Evolutionary conservation across 257 asterid species (phyloP), one percentile per base, ranked within the genome.

Genomic region (Vinca minor): DNA sequence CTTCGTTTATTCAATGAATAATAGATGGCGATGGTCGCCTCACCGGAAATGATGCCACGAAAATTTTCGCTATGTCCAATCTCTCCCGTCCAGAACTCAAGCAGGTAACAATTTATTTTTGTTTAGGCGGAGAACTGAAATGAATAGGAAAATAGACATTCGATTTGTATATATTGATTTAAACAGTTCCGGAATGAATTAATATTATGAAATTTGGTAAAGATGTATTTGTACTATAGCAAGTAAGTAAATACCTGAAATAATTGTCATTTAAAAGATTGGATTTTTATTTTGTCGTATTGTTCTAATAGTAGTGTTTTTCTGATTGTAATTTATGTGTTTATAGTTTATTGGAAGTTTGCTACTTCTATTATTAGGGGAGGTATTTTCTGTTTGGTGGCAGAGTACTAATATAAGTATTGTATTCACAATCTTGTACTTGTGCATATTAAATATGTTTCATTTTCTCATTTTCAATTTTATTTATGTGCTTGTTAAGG

Each of bases 21-120:
- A n/a, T 70, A 91, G 96, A 91, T 75, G 83, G 85, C 0, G 98
- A 91, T 71, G 92, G 92, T 32, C 94, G 96, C 50, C 59, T 91
- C 50, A 88, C 92, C 17, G 98, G 89, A 59, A 88, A 70, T 69
- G 96, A 88, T 20, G 91, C 94, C 26, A 79, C 80, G 2, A 82
- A 65, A 28, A 76, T 91, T 65, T 86, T 91, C 62, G 62, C 79
- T n/a, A 54, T 84, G 83, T 88, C 96, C 32, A 81, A 81, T 75
- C 72, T 91, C 15, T 68, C 94, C 9, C 80, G 81, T 73, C 80
- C 79, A 12, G 90, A 88, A 76, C 88, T 91, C 65, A 88, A 91
- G 74, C 95, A 84, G 95, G 98, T 56, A 31, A 56, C 28, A 7
- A 0, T 10, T 56, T 4, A 5, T n/a, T 56, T 56, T 56, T 56